phyloP scores from a whole-genome alignment of 2,329 filamentous ascomycete genomes.

The Ophiostoma angusticollis region DNA sequence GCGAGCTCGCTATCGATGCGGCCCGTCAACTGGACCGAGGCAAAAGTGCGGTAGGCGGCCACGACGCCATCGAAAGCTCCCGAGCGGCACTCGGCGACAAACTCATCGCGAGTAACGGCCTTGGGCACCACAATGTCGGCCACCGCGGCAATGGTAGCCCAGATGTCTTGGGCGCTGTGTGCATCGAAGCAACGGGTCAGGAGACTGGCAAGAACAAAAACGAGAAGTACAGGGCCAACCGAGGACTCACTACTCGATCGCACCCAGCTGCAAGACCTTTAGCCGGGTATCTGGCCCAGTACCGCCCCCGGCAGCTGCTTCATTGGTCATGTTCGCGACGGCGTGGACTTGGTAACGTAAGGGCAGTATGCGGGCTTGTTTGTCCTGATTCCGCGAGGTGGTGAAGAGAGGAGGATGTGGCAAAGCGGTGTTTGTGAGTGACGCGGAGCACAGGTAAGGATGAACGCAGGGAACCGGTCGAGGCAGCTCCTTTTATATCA shows the following conservation, averaged over 20 bases:
- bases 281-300: too few species aligned
- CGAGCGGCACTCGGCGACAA: slow-evolving; percentile 11
- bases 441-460: too few species aligned
- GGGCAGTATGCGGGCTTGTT: too few species aligned
- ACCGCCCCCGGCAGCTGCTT: too few species aligned
- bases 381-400: too few species aligned
- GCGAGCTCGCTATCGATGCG: slow-evolving; percentile 59
- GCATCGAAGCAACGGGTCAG: not conserved
- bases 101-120: slow-evolving; percentile 9
- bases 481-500: too few species aligned
- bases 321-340: too few species aligned
- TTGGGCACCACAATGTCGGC: slow-evolving; percentile 46
- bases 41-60: slow-evolving; percentile 47
- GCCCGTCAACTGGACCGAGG: slow-evolving; percentile 52
- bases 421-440: too few species aligned
- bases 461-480: too few species aligned
- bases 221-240: not conserved
- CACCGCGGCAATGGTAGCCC: slow-evolving; percentile 45
- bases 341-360: too few species aligned
- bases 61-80: slow-evolving; percentile 11
- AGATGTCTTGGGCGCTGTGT: slow-evolving; percentile 49
- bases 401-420: too few species aligned
- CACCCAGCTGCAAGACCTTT: slow-evolving; percentile 50
- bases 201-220: slow-evolving; percentile 1
- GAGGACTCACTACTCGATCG: slow-evolving; percentile 48